Conservation (phyloP, 768 basidiomycete species). For the Collybia mongolica region DNA sequence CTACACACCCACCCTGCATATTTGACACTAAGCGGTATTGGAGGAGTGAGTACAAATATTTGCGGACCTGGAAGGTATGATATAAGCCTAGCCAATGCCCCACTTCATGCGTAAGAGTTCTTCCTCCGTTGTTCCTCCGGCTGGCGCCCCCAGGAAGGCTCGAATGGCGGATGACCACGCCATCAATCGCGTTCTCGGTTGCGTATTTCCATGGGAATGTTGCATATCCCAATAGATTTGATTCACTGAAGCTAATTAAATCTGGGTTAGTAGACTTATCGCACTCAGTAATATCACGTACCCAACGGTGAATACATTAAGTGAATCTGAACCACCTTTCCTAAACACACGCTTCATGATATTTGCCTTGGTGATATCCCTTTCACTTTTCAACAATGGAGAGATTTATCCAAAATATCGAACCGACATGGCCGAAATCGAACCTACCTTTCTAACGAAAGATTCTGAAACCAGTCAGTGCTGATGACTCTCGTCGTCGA, state of each 20-base stretch:
- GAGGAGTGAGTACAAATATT: background rate
- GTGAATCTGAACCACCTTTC: conserved; percentile 28
- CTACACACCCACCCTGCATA: conserved; percentile 26
- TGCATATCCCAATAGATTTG: conserved; percentile 42
- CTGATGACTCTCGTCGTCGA: conserved; percentile 37
- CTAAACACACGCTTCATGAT: conserved; percentile 40
- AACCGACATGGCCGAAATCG: conserved; percentile 3
- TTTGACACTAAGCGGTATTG: background rate
- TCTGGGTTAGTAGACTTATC: conserved; percentile 6
- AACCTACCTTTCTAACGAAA: conserved; percentile 23
- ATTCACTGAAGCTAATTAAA: conserved; percentile 20
- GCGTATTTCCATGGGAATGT: conserved; percentile 41
- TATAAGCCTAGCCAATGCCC: conserved; percentile 49
- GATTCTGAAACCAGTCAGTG: conserved; percentile 40
- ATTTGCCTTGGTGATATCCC: conserved; percentile 27
- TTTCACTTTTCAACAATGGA: background rate
- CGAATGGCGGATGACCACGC: conserved; percentile 35
- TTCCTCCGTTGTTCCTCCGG: conserved; percentile 35
- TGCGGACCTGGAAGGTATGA: conserved; percentile 41
- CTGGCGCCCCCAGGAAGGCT: conserved; percentile 40
- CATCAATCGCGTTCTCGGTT: conserved; percentile 33
- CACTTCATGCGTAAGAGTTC: conserved; percentile 45
- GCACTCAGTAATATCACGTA: conserved; percentile 9
- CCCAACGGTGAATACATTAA: conserved; percentile 37
- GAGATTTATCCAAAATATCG: background rate